Evolutionary conservation across 305 asterid genomes (phyloP), one percentile per base, ranked within the genome.

Genomic region (Fraxinus albicans): DNA sequence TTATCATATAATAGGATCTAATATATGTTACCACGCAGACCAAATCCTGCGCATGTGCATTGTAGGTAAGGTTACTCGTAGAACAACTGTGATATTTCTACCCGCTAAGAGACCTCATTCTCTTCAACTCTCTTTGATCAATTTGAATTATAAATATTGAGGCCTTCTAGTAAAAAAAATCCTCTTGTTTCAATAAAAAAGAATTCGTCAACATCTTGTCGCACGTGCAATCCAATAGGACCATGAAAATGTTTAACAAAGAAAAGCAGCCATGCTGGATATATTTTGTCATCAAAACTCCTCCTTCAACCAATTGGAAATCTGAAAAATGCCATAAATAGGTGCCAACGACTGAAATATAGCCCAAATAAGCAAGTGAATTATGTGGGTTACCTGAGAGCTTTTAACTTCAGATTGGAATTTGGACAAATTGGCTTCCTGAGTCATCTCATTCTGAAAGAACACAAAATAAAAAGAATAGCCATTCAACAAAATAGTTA

Each of bases 361-460:
- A 35, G 4, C 38, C 77, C 47, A 21, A 8, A 38, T 35, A 77
- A 15, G 17, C 69, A 77, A 2, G 40, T 10, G 5, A 77, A 1
- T 63, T 36, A 9, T 13, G 27, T 35, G 38, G 2, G 36, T 75
- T 90, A 93, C 99, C 99, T 94, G 99, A 75, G 97, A 94, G 85
- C 93, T 92, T 88, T 91, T 93, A 80, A 96, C 92, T 86, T 92
- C 95, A 9, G 95, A 89, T 83, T 92, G 91, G 93, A 96, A 96
- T 86, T 89, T 91, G 84, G 97, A 86, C 82, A 96, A 86, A 87
- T 83, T 93, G 27, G 96, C 84, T 78, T 93, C 99, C 84, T 93
- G 98, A 29, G 87, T 77, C 95, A 92, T 93, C 89, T 92, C 98
- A 85, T 88, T 90, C 99, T 96, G 84, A 90, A 90, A 44, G 55